Conservation (phyloP, 176 grass and related monocot genomes). For the Rhipidocladum racemiflorum region DNA sequence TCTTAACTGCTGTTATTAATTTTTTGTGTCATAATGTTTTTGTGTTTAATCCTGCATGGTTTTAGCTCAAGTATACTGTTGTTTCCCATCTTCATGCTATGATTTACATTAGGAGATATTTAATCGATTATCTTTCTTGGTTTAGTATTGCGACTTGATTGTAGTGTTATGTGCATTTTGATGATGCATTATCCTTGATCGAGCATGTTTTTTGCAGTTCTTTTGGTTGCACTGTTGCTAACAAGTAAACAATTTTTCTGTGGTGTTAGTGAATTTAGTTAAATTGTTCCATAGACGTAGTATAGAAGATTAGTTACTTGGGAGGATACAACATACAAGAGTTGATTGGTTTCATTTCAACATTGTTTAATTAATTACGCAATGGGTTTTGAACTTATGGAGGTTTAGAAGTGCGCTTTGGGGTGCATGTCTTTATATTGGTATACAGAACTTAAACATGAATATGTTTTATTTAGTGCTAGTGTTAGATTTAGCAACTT, state of each 20-base stretch:
- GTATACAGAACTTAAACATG: background rate
- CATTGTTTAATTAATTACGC: background rate
- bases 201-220: background rate
- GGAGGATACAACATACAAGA: background rate
- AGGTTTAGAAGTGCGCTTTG: background rate
- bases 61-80: background rate
- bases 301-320: background rate
- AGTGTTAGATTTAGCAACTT: background rate
- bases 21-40: background rate
- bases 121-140: background rate
- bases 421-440: background rate
- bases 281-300: background rate
- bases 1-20: background rate
- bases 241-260: background rate
- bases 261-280: background rate
- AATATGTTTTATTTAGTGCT: background rate
- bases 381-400: background rate
- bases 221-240: background rate
- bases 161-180: slow-evolving; percentile 22
- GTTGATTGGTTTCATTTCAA: background rate
- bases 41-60: background rate
- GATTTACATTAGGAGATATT: background rate
- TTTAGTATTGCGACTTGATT: background rate
- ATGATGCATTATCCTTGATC: background rate
- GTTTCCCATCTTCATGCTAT: background rate